Percentiles rank a stretch among this genome's conserved stretches.
Conservation (phyloP, 148 eudicot species). For the Silene uniflora region DNA sequence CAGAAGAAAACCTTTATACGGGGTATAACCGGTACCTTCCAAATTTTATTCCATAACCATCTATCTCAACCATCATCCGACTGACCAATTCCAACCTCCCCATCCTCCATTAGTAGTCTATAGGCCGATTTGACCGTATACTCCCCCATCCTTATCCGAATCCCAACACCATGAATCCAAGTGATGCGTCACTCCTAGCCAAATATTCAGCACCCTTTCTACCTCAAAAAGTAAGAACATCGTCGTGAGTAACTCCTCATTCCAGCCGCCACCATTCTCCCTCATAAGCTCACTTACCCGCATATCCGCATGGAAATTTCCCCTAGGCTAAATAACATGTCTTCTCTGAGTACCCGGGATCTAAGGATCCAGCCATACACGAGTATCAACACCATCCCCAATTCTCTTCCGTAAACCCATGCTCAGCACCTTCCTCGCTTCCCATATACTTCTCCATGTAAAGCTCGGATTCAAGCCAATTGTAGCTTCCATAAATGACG, state of each 20-base stretch:
- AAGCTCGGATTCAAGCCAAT: too few relatives aligned
- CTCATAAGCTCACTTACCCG: too few relatives aligned
- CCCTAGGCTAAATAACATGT: too few relatives aligned
- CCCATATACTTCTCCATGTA: too few relatives aligned
- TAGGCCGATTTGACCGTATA: background rate
- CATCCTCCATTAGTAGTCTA: background rate
- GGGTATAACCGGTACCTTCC: background rate
- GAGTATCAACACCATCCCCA: too few relatives aligned
- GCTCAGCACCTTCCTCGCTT: too few relatives aligned
- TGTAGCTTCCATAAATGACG: too few relatives aligned
- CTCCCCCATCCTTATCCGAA: background rate
- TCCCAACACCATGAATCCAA: background rate
- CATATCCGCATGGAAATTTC: too few relatives aligned
- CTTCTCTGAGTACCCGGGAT: too few relatives aligned
- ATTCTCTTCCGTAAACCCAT: too few relatives aligned
- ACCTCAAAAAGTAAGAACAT: background rate
- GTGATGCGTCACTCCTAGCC: background rate
- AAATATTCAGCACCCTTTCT: background rate
- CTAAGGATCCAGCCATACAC: too few relatives aligned
- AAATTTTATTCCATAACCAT: background rate
- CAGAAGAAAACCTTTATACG: background rate
- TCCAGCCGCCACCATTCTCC: too few relatives aligned
- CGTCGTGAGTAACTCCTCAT: background rate
- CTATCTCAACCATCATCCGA: background rate
- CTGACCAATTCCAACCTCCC: background rate